Conservation (phyloP, 441 rosid species). For the Arabidopsis lyrata region DNA sequence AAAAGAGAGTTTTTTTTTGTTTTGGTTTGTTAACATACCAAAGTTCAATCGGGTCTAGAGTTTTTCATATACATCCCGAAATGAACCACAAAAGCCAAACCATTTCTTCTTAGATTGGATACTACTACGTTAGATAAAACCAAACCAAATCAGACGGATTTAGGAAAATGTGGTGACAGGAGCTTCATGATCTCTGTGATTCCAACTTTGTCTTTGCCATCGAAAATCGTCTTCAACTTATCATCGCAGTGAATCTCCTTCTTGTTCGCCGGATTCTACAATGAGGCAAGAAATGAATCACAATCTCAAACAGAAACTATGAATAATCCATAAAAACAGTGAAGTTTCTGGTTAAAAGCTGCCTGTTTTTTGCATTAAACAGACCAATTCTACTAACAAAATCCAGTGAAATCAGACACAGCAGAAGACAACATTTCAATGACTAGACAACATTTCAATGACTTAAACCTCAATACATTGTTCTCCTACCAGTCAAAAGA, state of each 20-base stretch:
- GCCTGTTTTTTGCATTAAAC: not conserved
- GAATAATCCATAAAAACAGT: not conserved
- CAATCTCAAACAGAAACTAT: not conserved
- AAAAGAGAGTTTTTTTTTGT: slow-evolving; percentile 20
- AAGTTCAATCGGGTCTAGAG: slow-evolving; percentile 1
- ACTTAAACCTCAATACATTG: too few species aligned
- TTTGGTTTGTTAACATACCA: not conserved
- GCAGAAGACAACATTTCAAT: not conserved
- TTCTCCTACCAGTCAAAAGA: too few species aligned
- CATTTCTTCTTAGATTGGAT: not conserved
- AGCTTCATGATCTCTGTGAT: slow-evolving; percentile 67
- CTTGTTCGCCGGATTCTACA: slow-evolving; percentile 72
- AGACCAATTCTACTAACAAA: not conserved
- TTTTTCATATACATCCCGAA: slow-evolving; percentile 32
- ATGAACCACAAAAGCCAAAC: slow-evolving; percentile 24
- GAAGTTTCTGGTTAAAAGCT: not conserved
- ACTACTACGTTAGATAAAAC: not conserved
- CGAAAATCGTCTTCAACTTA: slow-evolving; percentile 68
- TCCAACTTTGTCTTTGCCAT: slow-evolving; percentile 68
- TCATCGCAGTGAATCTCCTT: slow-evolving; percentile 71
- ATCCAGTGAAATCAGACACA: not conserved
- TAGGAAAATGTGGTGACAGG: slow-evolving; percentile 64
- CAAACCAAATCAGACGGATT: slow-evolving; percentile 46
- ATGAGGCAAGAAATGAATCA: slow-evolving; percentile 3
- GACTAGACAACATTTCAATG: not conserved